A percentile compares a stretch with the other conserved stretches of the same genome.
phyloP scores from a whole-genome alignment of 371 early-diverging fungal genomes.

The Rhizopus stolonifer region DNA sequence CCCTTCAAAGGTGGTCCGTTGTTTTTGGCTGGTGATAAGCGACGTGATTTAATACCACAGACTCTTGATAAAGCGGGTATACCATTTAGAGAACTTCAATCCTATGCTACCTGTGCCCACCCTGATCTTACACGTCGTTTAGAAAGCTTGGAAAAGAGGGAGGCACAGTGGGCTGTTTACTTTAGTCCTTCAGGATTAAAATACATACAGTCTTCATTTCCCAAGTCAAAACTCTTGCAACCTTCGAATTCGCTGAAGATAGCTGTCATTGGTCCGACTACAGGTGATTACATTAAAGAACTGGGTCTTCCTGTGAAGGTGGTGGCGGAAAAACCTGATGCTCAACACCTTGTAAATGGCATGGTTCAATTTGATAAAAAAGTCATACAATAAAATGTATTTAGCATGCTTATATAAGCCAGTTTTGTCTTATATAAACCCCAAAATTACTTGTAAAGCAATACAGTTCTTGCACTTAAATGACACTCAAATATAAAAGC shows the following conservation, averaged over 20 bases:
- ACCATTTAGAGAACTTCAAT: constrained; percentile 33
- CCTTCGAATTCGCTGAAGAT: constrained; percentile 12
- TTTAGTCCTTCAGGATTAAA: constrained; percentile 66
- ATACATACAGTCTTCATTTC: constrained; percentile 18
- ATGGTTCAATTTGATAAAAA: too few relatives aligned
- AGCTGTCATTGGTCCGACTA: constrained; percentile 60
- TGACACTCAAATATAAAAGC: too few relatives aligned
- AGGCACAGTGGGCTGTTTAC: constrained; percentile 48
- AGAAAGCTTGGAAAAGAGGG: neutral
- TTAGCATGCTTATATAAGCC: too few relatives aligned
- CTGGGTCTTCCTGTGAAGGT: constrained; percentile 25
- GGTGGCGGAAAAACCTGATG: constrained; percentile 44
- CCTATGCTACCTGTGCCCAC: constrained; percentile 44
- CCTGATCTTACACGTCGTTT: constrained; percentile 19
- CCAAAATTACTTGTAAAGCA: too few relatives aligned
- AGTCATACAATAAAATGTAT: too few relatives aligned
- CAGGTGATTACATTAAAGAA: constrained; percentile 34
- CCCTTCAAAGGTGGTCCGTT: constrained; percentile 16
- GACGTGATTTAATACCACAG: constrained; percentile 46
- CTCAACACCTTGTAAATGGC: constrained; percentile 31
- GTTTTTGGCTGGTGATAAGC: constrained; percentile 63
- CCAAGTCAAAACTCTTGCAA: neutral
- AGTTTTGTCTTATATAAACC: too few relatives aligned
- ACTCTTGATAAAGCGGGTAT: constrained; percentile 27
- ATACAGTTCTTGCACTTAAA: too few relatives aligned